A percentile compares a stretch with the other conserved stretches of the same genome.
These are phyloP conservation scores for Hansenula sp. DNA, from an alignment of 1,139 yeast genomes.

Conservation along the genomic window DNA sequence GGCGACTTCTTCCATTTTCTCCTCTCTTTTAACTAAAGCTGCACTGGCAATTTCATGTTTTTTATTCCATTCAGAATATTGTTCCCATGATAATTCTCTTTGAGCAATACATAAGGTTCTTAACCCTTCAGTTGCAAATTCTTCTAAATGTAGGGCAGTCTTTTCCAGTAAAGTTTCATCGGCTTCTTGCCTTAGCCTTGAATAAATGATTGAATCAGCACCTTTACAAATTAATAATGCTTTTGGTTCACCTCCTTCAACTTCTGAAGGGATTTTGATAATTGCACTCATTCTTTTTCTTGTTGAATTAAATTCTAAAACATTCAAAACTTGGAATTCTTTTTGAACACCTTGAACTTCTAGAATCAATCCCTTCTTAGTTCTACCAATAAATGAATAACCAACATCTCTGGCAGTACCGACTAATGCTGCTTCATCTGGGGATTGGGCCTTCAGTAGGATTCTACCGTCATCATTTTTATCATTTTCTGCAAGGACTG, in stretches of 20 bases:
- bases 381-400: conserved; percentile 71
- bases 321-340: conserved; percentile 72
- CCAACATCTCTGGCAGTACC: conserved; percentile 93
- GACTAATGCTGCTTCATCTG: conserved; percentile 96
- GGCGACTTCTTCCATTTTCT: conserved; percentile 69
- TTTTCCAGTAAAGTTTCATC: conserved; percentile 41
- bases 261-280: conserved; percentile 45
- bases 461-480: conserved; percentile 54
- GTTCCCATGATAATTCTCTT: conserved; percentile 58
- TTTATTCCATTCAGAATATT: conserved; percentile 64
- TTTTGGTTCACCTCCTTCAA: conserved; percentile 31
- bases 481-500: conserved; percentile 76
- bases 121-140: conserved; percentile 94
- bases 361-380: conserved; percentile 65
- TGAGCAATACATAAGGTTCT: conserved; percentile 93
- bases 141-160: conserved; percentile 85
- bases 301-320: conserved; percentile 83
- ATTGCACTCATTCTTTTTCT: conserved; percentile 97
- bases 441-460: conserved; percentile 90
- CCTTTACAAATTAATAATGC: conserved; percentile 79
- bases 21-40: conserved; percentile 75
- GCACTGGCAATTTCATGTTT: conserved; percentile 75
- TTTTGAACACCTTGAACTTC: conserved; percentile 70
- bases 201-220: conserved; percentile 89
- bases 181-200: conserved; percentile 49